Evolutionary conservation across 345 rosid genomes (phyloP).

Genomic region (Hibiscus syriacus): DNA sequence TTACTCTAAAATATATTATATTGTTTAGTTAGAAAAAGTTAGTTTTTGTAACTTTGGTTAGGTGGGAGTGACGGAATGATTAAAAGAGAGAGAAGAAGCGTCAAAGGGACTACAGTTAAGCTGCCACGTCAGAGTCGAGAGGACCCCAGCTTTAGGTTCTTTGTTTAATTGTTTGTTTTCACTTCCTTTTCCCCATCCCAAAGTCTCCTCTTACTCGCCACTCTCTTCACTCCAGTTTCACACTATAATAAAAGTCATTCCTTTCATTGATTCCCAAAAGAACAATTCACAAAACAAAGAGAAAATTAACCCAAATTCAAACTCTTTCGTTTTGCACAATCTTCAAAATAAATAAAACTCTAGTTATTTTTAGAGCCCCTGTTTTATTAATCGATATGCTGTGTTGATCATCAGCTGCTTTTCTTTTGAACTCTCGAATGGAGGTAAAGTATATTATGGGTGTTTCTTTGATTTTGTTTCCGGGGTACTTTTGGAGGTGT

Average conservation of each 20-base stretch:
- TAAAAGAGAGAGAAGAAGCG: no score
- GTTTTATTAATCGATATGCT: neutral
- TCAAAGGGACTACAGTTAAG: no score
- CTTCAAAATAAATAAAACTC: neutral
- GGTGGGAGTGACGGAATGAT: no score
- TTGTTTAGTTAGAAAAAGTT: no score
- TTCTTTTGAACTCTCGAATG: neutral
- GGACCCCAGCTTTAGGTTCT: neutral
- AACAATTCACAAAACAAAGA: no score
- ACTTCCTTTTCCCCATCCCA: neutral
- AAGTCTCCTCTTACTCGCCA: no score
- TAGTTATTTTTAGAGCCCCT: neutral
- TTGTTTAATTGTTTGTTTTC: neutral
- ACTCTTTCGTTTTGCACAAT: neutral
- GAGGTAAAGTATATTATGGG: slow-evolving; percentile 12
- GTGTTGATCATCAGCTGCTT: neutral
- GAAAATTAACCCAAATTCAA: no score
- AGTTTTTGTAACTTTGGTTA: no score
- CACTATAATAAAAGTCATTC: neutral
- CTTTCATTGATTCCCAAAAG: neutral
- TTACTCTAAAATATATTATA: no score
- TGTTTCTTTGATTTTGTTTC: neutral
- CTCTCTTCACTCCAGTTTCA: neutral
- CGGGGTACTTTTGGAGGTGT: neutral
- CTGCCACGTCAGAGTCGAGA: no score